Evolutionary conservation across 2,329 filamentous ascomycete genomes (phyloP).

Genomic region (Fusarium poae): DNA sequence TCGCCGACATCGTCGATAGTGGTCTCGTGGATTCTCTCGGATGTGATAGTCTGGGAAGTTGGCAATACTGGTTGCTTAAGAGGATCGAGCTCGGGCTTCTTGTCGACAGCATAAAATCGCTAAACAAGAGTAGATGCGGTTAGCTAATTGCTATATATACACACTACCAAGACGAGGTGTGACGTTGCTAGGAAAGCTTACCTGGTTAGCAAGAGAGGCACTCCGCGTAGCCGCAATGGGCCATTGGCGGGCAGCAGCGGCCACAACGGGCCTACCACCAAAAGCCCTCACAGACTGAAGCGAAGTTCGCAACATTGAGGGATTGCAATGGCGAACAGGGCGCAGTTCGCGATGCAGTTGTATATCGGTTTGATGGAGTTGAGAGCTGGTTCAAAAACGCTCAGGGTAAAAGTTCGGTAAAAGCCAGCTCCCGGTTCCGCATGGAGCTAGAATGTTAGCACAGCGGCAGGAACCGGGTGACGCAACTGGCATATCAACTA

Average conservation of each 20-base stretch:
- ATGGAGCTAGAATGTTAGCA: constrained; percentile 42
- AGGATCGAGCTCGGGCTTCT: constrained; percentile 64
- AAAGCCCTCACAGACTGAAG: constrained; percentile 73
- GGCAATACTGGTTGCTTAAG: constrained; percentile 67
- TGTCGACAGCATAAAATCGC: constrained; percentile 70
- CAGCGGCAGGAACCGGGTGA: constrained; percentile 56
- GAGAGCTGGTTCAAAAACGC: constrained; percentile 57
- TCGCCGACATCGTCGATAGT: constrained; percentile 55
- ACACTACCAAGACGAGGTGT: constrained; percentile 43
- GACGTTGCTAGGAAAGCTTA: constrained; percentile 55
- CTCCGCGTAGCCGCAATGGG: constrained; percentile 57
- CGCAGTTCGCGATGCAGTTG: constrained; percentile 50
- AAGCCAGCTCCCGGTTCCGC: constrained; percentile 50
- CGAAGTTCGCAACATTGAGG: constrained; percentile 77
- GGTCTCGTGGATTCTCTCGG: constrained; percentile 60
- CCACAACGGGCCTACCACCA: constrained; percentile 66
- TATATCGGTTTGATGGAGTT: constrained; percentile 52
- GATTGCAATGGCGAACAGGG: constrained; percentile 61
- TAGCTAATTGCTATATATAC: constrained; percentile 48
- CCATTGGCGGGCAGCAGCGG: constrained; percentile 71
- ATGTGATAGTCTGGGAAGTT: constrained; percentile 64
- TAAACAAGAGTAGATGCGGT: constrained; percentile 50
- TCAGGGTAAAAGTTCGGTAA: constrained; percentile 62
- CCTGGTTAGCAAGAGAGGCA: constrained; percentile 50
- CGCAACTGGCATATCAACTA: constrained; percentile 42